These are phyloP conservation scores for Penicillium canariense DNA, from an alignment of 495 filamentous ascomycete genomes.

Conservation along the genomic window DNA sequence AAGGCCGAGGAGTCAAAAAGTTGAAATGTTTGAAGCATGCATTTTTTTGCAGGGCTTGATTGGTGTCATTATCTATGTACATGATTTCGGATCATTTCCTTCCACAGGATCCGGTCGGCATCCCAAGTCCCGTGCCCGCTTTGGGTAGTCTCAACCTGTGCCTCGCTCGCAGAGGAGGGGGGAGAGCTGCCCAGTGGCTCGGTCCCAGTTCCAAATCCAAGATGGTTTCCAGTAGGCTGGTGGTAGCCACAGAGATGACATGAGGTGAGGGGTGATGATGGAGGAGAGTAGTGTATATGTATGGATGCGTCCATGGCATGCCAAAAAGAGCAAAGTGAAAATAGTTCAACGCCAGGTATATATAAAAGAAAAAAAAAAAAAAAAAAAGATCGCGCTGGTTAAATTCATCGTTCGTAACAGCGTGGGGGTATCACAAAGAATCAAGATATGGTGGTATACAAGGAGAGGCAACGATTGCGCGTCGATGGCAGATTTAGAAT, in stretches of 20 bases:
- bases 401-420: slow-evolving; percentile 19
- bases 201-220: not conserved
- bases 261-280: slow-evolving; percentile 10
- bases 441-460: slow-evolving; percentile 25
- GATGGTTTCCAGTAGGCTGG: too few relatives aligned
- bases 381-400: not conserved
- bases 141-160: slow-evolving; percentile 24
- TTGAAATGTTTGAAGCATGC: not conserved
- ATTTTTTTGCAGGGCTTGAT: not conserved
- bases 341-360: slow-evolving; percentile 12
- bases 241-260: slow-evolving; percentile 10
- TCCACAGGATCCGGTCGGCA: slow-evolving; percentile 11
- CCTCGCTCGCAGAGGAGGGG: slow-evolving; percentile 4
- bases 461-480: slow-evolving; percentile 4
- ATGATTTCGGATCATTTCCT: slow-evolving; percentile 3
- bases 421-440: slow-evolving; percentile 28
- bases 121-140: slow-evolving; percentile 10
- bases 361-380: not conserved
- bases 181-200: slow-evolving; percentile 18
- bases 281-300: slow-evolving; percentile 4
- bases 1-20: too few relatives aligned
- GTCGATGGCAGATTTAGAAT: slow-evolving; percentile 32
- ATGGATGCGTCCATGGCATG: slow-evolving; percentile 11
- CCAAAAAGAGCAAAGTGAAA: slow-evolving; percentile 3
- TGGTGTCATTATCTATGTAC: slow-evolving; percentile 4